Conservation (phyloP, 176 grass and related monocot species). For the Bromus sterilis region DNA sequence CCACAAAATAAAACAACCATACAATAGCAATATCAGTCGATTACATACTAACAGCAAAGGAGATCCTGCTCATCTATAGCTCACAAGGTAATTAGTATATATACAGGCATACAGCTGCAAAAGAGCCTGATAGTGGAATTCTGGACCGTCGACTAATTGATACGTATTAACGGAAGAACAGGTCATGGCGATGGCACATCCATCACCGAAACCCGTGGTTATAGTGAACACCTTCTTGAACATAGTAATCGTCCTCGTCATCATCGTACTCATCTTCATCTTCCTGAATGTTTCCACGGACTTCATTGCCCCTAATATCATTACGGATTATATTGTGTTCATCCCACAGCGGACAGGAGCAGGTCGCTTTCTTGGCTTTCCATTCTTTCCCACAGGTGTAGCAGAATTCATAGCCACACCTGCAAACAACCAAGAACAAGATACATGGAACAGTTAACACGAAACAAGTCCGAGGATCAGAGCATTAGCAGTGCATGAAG, state of each 20-base stretch:
- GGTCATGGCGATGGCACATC: background rate
- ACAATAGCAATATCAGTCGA: background rate
- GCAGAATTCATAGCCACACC: conserved; percentile 79
- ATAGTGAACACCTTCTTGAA: background rate
- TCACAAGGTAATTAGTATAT: background rate
- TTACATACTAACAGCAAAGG: background rate
- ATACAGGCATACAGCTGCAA: background rate
- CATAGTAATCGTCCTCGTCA: background rate
- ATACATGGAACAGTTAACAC: background rate
- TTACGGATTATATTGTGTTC: conserved; percentile 30
- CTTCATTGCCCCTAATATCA: conserved; percentile 13
- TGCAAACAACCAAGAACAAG: background rate
- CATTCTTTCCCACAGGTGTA: conserved; percentile 78
- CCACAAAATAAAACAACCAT: background rate
- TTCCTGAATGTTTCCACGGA: background rate
- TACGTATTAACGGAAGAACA: background rate
- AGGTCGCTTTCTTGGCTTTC: conserved; percentile 62
- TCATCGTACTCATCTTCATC: conserved; percentile 15
- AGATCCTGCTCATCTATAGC: background rate
- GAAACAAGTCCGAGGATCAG: background rate
- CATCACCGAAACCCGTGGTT: background rate
- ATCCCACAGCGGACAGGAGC: conserved; percentile 64
- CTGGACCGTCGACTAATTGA: background rate
- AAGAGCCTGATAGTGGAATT: background rate
- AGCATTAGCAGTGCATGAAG: background rate